Evolutionary conservation across 2,329 filamentous ascomycete genomes (phyloP).

Genomic region (Colletotrichum tropicale): DNA sequence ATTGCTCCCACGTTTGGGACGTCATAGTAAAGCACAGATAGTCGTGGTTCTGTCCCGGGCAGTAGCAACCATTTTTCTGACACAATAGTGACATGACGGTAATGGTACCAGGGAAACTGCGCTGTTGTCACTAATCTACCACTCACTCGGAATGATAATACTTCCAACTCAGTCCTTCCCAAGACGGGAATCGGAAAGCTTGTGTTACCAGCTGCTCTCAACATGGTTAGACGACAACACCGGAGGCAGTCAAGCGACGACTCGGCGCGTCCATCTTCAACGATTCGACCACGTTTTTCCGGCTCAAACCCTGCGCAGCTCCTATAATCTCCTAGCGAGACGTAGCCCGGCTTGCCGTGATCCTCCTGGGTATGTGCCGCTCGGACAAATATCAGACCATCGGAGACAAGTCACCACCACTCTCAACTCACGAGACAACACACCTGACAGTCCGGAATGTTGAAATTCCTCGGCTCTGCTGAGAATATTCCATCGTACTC

Average conservation of each 20-base stretch:
- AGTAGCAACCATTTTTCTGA: not conserved
- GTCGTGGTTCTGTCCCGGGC: no score
- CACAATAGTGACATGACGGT: not conserved
- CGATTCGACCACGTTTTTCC: not conserved
- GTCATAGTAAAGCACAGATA: not conserved
- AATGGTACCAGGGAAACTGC: not conserved
- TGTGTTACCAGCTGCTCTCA: not conserved
- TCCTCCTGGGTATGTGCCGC: not conserved
- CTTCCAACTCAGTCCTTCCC: not conserved
- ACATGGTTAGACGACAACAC: not conserved
- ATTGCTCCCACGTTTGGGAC: not conserved
- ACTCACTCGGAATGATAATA: not conserved
- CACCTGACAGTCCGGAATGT: not conserved
- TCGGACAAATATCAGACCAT: not conserved
- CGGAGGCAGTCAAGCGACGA: not conserved
- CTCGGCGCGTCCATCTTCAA: not conserved
- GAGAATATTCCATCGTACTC: no score
- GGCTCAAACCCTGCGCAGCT: not conserved
- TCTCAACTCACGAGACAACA: not conserved
- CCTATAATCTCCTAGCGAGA: not conserved
- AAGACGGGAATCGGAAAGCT: not conserved
- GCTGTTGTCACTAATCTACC: not conserved
- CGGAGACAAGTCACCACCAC: not conserved
- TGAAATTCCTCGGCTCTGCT: not conserved
- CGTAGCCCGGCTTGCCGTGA: not conserved